Evolutionary conservation across 305 asterid species (phyloP), one percentile per base, ranked within the genome.

Genomic region (Fraxinus floribunda): DNA sequence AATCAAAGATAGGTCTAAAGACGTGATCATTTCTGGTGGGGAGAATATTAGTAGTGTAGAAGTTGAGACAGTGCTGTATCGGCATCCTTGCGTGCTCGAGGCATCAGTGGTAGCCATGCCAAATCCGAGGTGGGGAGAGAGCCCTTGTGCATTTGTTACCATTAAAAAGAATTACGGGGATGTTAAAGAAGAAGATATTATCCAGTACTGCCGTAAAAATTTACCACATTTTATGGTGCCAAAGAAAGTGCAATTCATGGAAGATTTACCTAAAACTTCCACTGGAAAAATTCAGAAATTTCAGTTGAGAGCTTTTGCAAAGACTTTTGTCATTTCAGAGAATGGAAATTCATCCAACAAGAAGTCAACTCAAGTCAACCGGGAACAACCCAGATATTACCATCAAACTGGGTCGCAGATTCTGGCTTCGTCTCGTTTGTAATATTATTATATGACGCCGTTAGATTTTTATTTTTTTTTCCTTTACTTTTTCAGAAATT

Each of bases 41-140:
- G 98, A 94, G 87, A 94, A 94, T 18, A 90, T 94, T 18, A 92
- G 98, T 78, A 92, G 97, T 71, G 91, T 94, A n/a, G 97, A 94
- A 84, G 94, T 94, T 16, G 98, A 94, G 81, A 66, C 84, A n/a
- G 91, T 82, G 15, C 78, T 94, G 36, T 90, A 89, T 83, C 83
- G 84, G 70, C 93, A 92, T 83, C 86, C 86, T 0, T 80, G 80
- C 3, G 91, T 94, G 72, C 68, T 85, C 5, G 98, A 94, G 89
- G 97, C 93, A 4, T 90, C 98, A 3, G 98, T 92, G 82, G 98
- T 94, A 85, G 97, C 97, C 32, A 92, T 92, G 95, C 98, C 98
- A 0, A 93, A 94, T 66, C 89, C 93, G 0, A 88, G 15, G 79
- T 94, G 98, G 98, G 98, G 98, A 0, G 98, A 94, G 84, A 94